Evolutionary conservation across 2,329 filamentous ascomycete genomes (phyloP), one percentile per base, ranked within the genome.

Genomic region (Ceratocystis harringtonii): DNA sequence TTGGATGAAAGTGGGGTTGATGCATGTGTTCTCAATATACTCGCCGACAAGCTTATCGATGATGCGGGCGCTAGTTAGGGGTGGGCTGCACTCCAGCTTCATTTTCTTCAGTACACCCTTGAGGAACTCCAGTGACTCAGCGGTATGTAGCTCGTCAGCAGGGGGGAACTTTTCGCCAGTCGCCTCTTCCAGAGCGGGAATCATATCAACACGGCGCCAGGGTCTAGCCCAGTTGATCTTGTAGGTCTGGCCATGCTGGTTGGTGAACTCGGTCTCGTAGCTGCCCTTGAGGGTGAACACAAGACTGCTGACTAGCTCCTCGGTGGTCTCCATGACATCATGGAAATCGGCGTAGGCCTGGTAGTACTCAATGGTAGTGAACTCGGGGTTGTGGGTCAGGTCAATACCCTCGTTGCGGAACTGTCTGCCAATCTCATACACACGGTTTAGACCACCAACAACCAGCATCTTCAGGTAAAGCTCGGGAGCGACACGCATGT

Each of bases 341-440:
- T 95, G 89, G 70, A 96, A 84, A 76, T 96, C 91, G 65, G 88
- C 88, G 70, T 91, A 97, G 2, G 94, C 92, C 83, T 89, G 86
- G 78, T 99, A 99, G 78, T 97, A 97, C 76, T 99, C 94, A 75
- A 90, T 90, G 30, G 90, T 95, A 55, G 94, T 99, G 79, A 99
- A 99, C 75, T 99, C 94, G 48, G 89, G 68, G 67, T 97, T 99
- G 81, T 99, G 94, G 6, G 94, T 99, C 61, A 77, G 71, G 71
- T 78, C 76, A 67, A 76, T 74, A 70, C 88, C 87, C 76, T 96
- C 92, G 73, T 99, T 99, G 72, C 94, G 81, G 84, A 99, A 99
- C 74, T 95, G 90, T 70, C 91, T 87, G 69, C 94, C 94, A 69
- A 99, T 85, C 75, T 99, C 94, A 77, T 96, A 99, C 15, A 99